Evolutionary conservation across 1,139 yeast genomes (phyloP).

Genomic region (Suhomyces guaymorum): DNA sequence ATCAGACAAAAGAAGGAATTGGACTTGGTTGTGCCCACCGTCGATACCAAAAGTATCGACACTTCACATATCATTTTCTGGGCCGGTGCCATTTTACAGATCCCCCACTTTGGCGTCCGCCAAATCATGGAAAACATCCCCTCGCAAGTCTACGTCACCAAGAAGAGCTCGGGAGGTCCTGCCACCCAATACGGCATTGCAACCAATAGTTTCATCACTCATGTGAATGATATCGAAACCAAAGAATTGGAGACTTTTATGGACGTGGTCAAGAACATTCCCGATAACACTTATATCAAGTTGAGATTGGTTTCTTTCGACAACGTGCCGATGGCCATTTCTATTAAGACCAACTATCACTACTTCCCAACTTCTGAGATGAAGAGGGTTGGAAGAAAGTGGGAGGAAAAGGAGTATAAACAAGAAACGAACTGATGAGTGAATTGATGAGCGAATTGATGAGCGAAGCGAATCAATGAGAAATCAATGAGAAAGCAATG

Average conservation of each 20-base stretch:
- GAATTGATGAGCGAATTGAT: too few species aligned
- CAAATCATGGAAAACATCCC: constrained; percentile 79
- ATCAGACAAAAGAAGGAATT: constrained; percentile 56
- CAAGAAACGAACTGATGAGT: constrained; percentile 1
- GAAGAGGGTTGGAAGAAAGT: constrained; percentile 44
- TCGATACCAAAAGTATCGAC: constrained; percentile 53
- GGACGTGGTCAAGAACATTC: constrained; percentile 60
- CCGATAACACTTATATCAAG: constrained; percentile 80
- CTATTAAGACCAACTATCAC: constrained; percentile 85
- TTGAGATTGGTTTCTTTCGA: constrained; percentile 82
- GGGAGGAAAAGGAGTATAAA: constrained; percentile 49
- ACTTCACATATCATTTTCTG: constrained; percentile 73
- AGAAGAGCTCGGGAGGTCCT: constrained; percentile 78
- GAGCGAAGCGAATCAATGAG: too few species aligned
- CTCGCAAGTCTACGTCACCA: constrained; percentile 78
- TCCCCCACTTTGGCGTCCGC: constrained; percentile 52
- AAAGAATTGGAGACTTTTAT: constrained; percentile 68
- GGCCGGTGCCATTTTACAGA: constrained; percentile 72
- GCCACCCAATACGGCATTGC: constrained; percentile 82
- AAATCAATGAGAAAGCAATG: too few species aligned
- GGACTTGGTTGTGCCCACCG: constrained; percentile 63
- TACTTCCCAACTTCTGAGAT: constrained; percentile 84
- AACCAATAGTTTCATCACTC: constrained; percentile 82
- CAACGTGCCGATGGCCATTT: constrained; percentile 79
- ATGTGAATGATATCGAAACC: constrained; percentile 77